Evolutionary conservation across 2,329 filamentous ascomycete species (phyloP).

Genomic region (Ophiosphaerella narmari): DNA sequence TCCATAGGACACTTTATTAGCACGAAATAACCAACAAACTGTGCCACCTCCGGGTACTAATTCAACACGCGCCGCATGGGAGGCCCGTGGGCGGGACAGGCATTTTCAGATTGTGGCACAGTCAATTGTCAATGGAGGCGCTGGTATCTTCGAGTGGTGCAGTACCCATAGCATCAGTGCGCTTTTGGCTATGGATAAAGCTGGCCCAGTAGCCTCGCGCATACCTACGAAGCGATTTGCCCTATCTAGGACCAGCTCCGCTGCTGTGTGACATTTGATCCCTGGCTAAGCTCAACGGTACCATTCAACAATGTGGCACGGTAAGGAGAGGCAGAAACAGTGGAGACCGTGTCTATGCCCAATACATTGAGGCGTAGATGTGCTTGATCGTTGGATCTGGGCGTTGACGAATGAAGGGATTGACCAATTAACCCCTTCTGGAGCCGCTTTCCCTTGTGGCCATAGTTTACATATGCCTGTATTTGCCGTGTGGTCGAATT

Average conservation of each 20-base stretch:
- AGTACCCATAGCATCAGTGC: neutral
- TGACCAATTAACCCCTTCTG: too few species aligned
- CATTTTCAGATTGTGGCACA: conserved; percentile 5
- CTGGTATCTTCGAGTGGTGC: neutral
- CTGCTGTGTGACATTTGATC: conserved; percentile 2
- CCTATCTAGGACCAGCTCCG: neutral
- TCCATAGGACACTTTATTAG: conserved; percentile 18
- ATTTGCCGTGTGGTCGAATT: too few species aligned
- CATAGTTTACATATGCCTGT: too few species aligned
- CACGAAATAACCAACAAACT: conserved; percentile 8
- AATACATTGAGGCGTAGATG: too few species aligned
- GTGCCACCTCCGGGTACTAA: conserved; percentile 18
- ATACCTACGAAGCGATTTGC: neutral
- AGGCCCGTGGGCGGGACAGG: conserved; percentile 4
- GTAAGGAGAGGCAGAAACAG: conserved; percentile 1
- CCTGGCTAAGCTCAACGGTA: conserved; percentile 1
- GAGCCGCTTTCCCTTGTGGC: too few species aligned
- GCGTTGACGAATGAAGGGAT: too few species aligned
- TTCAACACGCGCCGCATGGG: conserved; percentile 3
- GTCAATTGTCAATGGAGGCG: neutral
- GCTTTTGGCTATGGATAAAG: neutral
- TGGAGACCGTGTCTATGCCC: neutral
- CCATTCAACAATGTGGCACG: conserved; percentile 3
- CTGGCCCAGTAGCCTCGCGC: neutral
- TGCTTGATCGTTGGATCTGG: too few species aligned